Evolutionary conservation across 2,329 filamentous ascomycete genomes (phyloP).

Genomic region (Diaporthe humulicola): DNA sequence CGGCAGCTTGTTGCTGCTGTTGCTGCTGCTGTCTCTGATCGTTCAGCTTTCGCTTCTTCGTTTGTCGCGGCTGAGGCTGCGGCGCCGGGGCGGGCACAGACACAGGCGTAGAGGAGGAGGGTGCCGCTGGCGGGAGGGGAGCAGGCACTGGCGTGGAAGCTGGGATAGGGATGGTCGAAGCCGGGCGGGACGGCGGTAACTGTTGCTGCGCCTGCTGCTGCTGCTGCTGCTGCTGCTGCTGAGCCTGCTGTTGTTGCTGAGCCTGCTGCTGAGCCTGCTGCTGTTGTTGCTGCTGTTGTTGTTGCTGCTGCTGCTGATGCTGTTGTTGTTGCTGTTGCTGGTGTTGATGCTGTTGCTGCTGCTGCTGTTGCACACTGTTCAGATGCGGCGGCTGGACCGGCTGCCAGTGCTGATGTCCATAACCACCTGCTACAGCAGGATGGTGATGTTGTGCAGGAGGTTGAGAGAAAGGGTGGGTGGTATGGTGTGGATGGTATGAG

Average conservation of each 20-base stretch:
- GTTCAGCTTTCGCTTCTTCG: constrained; percentile 41
- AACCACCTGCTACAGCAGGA: constrained; percentile 40
- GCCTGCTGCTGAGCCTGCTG: constrained; percentile 40
- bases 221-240: constrained; percentile 36
- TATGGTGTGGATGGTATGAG: constrained; percentile 39
- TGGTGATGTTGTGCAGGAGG: constrained; percentile 40
- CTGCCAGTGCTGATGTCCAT: constrained; percentile 41
- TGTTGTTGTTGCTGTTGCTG: constrained; percentile 9
- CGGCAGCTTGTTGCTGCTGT: constrained; percentile 42
- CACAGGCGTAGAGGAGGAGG: constrained; percentile 36
- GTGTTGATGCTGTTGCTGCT: constrained; percentile 33
- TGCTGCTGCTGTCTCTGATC: constrained; percentile 42
- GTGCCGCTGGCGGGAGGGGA: constrained; percentile 34
- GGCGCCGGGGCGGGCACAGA: constrained; percentile 31
- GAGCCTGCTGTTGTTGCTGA: background rate
- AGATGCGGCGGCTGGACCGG: constrained; percentile 43
- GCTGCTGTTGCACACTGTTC: constrained; percentile 39
- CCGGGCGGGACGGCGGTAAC: constrained; percentile 40
- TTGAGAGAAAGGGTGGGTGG: constrained; percentile 38
- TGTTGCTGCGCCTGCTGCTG: constrained; percentile 38
- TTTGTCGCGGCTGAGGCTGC: constrained; percentile 37
- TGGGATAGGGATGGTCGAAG: constrained; percentile 38
- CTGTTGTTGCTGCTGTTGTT: constrained; percentile 19
- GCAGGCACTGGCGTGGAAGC: constrained; percentile 37
- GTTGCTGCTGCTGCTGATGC: constrained; percentile 35